Evolutionary conservation across 306 rosid species (phyloP).

Genomic region (Potentilla sterilis): DNA sequence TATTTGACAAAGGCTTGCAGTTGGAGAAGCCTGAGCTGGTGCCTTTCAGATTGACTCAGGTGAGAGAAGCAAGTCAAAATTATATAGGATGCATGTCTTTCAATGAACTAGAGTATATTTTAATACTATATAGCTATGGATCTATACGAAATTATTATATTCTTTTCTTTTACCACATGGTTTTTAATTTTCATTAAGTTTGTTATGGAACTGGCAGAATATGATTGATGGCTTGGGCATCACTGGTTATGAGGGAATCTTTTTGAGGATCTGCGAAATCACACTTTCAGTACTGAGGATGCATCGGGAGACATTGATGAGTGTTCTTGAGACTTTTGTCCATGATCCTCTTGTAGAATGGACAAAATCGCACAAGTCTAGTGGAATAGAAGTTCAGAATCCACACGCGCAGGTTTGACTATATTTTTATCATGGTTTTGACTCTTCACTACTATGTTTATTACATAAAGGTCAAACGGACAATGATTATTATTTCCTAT

Average conservation of each 20-base stretch:
- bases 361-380: slow-evolving; percentile 91
- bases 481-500: background rate
- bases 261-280: slow-evolving; percentile 89
- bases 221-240: slow-evolving; percentile 98
- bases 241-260: slow-evolving; percentile 89
- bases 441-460: background rate
- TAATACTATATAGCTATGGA: background rate
- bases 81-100: background rate
- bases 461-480: background rate
- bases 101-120: background rate
- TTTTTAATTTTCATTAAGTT: slow-evolving; percentile 29
- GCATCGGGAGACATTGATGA: slow-evolving; percentile 90
- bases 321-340: slow-evolving; percentile 94
- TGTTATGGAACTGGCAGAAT: slow-evolving; percentile 56
- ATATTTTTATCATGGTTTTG: slow-evolving; percentile 19
- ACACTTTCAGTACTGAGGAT: slow-evolving; percentile 91
- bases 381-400: slow-evolving; percentile 95
- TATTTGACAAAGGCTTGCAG: slow-evolving; percentile 95
- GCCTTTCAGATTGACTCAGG: slow-evolving; percentile 97
- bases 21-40: slow-evolving; percentile 98
- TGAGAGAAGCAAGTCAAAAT: slow-evolving; percentile 33
- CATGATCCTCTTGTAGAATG: slow-evolving; percentile 99
- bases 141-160: background rate
- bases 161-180: slow-evolving; percentile 25
- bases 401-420: slow-evolving; percentile 88